Conservation (phyloP, 805 yeast genomes). For the Nakazawaea pomicola region DNA sequence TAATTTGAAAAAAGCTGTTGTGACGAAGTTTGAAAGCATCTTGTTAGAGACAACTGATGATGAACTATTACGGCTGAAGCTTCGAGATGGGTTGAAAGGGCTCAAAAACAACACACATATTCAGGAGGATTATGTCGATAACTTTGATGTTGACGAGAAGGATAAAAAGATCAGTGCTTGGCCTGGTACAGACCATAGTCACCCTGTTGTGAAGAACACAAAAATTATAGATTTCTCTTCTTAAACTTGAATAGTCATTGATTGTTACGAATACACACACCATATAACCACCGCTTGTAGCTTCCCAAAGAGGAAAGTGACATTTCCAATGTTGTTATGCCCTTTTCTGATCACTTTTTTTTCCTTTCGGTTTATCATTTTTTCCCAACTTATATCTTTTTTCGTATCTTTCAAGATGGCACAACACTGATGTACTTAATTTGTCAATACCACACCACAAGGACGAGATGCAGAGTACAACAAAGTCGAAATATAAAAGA, state of each 20-base stretch:
- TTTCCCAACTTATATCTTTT: no score
- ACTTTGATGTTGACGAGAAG: constrained; percentile 14
- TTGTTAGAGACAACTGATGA: no score
- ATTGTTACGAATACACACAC: no score
- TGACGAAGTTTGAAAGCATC: constrained; percentile 22
- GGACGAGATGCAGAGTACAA: not conserved
- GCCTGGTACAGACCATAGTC: constrained; percentile 69
- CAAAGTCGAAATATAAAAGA: constrained; percentile 29
- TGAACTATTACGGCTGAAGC: no score
- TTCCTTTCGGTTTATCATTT: no score
- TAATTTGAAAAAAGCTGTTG: constrained; percentile 22
- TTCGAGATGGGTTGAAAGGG: constrained; percentile 19
- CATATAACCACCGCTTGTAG: not conserved
- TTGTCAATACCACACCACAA: no score
- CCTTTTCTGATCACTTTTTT: no score
- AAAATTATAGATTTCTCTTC: constrained; percentile 5
- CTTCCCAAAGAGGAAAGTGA: not conserved
- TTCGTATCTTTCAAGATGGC: no score
- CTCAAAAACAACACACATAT: constrained; percentile 18
- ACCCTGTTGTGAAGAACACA: constrained; percentile 32
- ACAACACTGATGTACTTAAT: no score
- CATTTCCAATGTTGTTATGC: not conserved
- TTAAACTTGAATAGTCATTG: no score
- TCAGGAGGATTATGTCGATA: constrained; percentile 13
- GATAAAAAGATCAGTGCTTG: constrained; percentile 41